These are phyloP conservation scores for Candida khao-thaluensis DNA, from an alignment of 805 yeast genomes.

Conservation along the genomic window DNA sequence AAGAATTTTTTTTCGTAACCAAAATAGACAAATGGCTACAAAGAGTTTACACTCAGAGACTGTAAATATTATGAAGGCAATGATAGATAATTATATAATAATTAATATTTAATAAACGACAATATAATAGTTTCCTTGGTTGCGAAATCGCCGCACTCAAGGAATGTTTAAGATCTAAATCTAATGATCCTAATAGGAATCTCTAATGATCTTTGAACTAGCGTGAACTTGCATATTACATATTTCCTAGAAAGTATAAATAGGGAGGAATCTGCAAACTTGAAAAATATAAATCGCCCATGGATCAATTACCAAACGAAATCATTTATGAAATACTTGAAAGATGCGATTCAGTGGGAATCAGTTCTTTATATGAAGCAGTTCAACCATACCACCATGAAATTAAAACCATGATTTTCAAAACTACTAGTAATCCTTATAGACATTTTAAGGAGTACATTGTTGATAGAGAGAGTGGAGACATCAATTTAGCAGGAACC, in stretches of 20 bases:
- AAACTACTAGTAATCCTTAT: neutral
- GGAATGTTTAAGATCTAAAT: no score
- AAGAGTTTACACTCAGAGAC: slow-evolving; percentile 1
- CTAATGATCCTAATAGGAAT: no score
- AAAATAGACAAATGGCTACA: no score
- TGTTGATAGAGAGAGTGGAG: neutral
- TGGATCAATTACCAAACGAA: slow-evolving; percentile 1
- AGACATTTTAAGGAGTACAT: neutral
- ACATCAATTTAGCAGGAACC: neutral
- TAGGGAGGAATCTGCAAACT: neutral
- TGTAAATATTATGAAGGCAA: slow-evolving; percentile 8
- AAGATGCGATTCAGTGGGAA: neutral
- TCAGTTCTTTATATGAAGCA: neutral
- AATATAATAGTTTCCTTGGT: neutral
- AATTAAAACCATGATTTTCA: neutral
- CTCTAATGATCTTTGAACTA: no score
- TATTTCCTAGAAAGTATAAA: no score
- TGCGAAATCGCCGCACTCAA: neutral
- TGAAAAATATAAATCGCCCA: neutral
- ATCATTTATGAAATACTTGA: slow-evolving; percentile 1
- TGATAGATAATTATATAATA: slow-evolving; percentile 5
- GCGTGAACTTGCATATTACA: no score
- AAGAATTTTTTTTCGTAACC: slow-evolving; percentile 10
- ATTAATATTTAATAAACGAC: slow-evolving; percentile 5
- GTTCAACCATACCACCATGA: neutral